Conservation (phyloP, 805 yeast species). For the Candida anglica region DNA sequence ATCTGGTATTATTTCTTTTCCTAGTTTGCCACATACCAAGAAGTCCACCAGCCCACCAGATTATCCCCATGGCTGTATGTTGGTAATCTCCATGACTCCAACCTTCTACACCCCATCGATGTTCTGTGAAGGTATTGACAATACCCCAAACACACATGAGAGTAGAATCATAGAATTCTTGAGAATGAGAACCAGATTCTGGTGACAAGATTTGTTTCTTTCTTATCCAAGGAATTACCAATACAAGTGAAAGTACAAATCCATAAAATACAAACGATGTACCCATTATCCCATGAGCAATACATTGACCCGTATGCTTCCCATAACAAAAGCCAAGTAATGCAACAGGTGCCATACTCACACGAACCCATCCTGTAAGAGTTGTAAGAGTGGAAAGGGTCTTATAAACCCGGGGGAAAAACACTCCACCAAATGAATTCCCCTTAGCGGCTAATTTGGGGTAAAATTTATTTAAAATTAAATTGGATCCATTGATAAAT, state of each 20-base stretch:
- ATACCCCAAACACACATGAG: constrained; percentile 89
- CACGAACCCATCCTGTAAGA: constrained; percentile 72
- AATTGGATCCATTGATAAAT: constrained; percentile 49
- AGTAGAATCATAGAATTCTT: constrained; percentile 79
- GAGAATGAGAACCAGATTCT: constrained; percentile 44
- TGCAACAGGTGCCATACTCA: constrained; percentile 78
- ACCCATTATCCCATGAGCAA: constrained; percentile 98
- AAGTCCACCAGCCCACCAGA: constrained; percentile 95
- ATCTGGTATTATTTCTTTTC: constrained; percentile 52
- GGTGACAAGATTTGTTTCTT: too few species aligned
- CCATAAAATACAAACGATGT: constrained; percentile 82
- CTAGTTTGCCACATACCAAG: constrained; percentile 76
- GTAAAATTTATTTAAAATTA: constrained; percentile 30
- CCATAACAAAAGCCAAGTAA: constrained; percentile 85
- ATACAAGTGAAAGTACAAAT: constrained; percentile 58
- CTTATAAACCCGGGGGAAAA: constrained; percentile 29
- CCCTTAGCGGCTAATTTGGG: constrained; percentile 28
- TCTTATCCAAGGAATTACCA: constrained; percentile 74
- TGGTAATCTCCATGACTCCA: constrained; percentile 95
- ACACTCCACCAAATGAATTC: neutral
- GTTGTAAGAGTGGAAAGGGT: constrained; percentile 43
- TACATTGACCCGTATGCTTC: constrained; percentile 85
- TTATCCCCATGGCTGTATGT: constrained; percentile 93
- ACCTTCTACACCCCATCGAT: constrained; percentile 83
- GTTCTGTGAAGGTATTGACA: constrained; percentile 93